Base-by-base conservation (phyloP, 2,329 filamentous ascomycete species). In the Clonostachys chloroleuca region DNA sequence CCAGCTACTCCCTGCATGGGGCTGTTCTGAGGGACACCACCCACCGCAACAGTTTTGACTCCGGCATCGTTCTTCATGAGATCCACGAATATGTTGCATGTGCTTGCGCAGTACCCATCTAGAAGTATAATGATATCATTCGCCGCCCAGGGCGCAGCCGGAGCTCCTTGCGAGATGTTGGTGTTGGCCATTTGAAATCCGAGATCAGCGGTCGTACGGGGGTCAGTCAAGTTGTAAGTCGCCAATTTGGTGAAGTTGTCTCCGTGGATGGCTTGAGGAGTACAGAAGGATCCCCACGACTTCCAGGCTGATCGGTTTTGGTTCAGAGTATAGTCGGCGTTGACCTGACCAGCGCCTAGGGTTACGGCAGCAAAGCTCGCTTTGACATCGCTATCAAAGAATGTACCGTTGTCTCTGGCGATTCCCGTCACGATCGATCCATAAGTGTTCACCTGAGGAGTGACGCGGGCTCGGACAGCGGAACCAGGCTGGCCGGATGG, bases 181-280 rank as follows among this genome's bases (percentile, higher is more conserved):
- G 77, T 78, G 44, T 75, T 76, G 5, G 69, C 71, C 45, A 80
- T 67, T 48, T 73, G 14, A n/a, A n/a, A 72, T 45, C 64, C 68
- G 24, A 42, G 17, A 24, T 33, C 45, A n/a, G 24, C 24, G 9
- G 24, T 30, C 24, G 24, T 30, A 10, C 24, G 24, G 8, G 24
- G 24, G 24, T 30, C 24, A 10, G 24, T 30, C 24, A 30, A 10
- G 8, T 30, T 30, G 24, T 30, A 30, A 6, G 24, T 30, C 24
- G 24, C 24, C 8, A 30, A 10, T 10, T 30, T 30, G 24, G 24
- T 30, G 24, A 30, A 30, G 24, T 30, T 30, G 24, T 30, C 24
- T 30, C 24, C 24, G 9, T 30, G 24, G 9, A 30, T 30, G 24
- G 24, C 5, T 4, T 30, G 24, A 6, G 24, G 24, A 30, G 24